Evolutionary conservation across 257 asterid genomes (phyloP).

Genomic region (Anisodus acutangulus): DNA sequence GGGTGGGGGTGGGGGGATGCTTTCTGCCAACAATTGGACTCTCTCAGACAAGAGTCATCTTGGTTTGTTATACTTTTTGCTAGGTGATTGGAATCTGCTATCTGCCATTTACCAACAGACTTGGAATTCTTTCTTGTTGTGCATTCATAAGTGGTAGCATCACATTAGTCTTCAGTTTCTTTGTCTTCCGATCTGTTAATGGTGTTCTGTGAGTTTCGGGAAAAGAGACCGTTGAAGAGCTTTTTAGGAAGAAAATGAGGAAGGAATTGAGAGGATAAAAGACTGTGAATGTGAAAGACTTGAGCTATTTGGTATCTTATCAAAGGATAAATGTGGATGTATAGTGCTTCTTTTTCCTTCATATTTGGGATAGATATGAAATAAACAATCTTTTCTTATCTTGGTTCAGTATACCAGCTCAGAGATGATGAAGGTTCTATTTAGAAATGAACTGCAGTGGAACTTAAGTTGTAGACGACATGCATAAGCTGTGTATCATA

Average conservation of each 20-base stretch:
- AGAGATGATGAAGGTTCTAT: not conserved
- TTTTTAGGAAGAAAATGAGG: not conserved
- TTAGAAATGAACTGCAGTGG: not conserved
- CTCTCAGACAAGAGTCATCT: not conserved
- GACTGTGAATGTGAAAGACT: not conserved
- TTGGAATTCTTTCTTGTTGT: not conserved
- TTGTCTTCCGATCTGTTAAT: not conserved
- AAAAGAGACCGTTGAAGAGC: not conserved
- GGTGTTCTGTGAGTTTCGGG: not conserved
- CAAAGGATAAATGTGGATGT: not conserved
- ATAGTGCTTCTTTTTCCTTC: not conserved
- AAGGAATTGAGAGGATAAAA: not conserved
- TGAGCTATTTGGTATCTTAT: not conserved
- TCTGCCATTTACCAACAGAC: not conserved
- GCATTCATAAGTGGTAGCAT: conserved; percentile 17
- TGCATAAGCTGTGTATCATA: not conserved
- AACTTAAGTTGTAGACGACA: not conserved
- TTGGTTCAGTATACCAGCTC: not conserved
- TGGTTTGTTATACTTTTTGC: not conserved
- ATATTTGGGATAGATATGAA: not conserved
- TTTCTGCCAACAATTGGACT: not conserved
- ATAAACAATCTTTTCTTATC: not conserved
- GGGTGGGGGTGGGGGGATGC: not conserved
- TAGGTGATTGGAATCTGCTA: not conserved
- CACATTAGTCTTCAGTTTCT: not conserved